These are phyloP conservation scores for Baorangia bicolor DNA, from an alignment of 768 basidiomycete genomes.

Conservation along the genomic window DNA sequence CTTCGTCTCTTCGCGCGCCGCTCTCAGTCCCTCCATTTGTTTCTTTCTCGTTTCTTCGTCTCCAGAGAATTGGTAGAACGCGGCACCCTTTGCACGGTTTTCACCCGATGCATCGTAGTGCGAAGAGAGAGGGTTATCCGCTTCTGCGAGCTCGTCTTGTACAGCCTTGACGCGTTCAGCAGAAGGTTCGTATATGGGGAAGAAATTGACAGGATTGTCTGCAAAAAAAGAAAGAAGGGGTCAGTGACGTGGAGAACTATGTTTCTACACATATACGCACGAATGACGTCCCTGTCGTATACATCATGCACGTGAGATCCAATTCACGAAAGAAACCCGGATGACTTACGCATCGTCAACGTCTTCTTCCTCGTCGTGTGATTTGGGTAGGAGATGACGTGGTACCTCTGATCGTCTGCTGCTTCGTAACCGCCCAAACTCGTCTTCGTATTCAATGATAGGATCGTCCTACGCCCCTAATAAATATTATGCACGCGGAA, in stretches of 20 bases:
- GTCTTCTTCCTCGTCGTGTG: conserved; percentile 40
- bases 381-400: conserved; percentile 51
- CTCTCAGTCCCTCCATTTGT: conserved; percentile 82
- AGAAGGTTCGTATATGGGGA: conserved; percentile 86
- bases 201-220: conserved; percentile 84
- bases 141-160: conserved; percentile 64
- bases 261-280: conserved; percentile 33
- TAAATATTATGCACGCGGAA: background rate
- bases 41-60: conserved; percentile 76
- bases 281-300: conserved; percentile 54
- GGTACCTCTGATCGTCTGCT: conserved; percentile 76
- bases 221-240: background rate
- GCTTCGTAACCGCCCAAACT: conserved; percentile 77
- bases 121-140: conserved; percentile 61
- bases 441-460: conserved; percentile 82
- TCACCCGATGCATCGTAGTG: conserved; percentile 86
- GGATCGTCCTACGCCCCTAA: conserved; percentile 58
- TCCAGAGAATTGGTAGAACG: conserved; percentile 85
- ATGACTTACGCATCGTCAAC: conserved; percentile 56
- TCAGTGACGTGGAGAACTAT: background rate
- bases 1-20: conserved; percentile 70
- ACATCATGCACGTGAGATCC: conserved; percentile 4
- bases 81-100: conserved; percentile 86
- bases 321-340: background rate
- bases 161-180: conserved; percentile 77